Evolutionary conservation across 306 rosid species (phyloP).

Genomic region (Begonia loranthoides): DNA sequence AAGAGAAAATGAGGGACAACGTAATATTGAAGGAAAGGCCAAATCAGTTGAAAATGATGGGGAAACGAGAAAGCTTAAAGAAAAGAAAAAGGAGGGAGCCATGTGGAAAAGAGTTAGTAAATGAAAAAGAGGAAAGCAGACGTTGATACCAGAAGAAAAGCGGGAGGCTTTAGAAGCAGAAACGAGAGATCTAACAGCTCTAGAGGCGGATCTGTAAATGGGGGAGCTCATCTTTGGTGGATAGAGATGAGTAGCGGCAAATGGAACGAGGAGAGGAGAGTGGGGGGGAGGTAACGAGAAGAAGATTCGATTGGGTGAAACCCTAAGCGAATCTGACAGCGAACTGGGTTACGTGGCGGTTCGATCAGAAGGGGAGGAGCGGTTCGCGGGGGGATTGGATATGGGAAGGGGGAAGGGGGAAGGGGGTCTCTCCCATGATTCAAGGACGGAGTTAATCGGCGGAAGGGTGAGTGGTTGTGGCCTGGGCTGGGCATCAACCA

Average conservation of each 20-base stretch:
- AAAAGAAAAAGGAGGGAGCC: background rate
- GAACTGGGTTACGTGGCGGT: too few relatives aligned
- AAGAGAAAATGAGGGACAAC: background rate
- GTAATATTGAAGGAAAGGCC: too few relatives aligned
- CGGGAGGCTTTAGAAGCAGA: slow-evolving; percentile 54
- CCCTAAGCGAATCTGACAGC: too few relatives aligned
- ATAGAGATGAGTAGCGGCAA: background rate
- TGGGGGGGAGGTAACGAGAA: background rate
- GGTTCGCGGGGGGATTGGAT: too few relatives aligned
- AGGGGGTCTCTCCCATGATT: too few relatives aligned
- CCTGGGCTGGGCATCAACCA: too few relatives aligned
- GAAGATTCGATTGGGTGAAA: background rate
- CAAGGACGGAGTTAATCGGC: too few relatives aligned
- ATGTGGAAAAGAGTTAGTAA: background rate
- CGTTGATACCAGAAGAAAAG: slow-evolving; percentile 32
- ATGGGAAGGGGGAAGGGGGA: too few relatives aligned
- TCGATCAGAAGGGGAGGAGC: too few relatives aligned
- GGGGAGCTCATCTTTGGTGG: slow-evolving; percentile 39
- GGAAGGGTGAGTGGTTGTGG: too few relatives aligned
- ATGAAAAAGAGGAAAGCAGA: background rate
- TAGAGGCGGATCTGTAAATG: slow-evolving; percentile 54
- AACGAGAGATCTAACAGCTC: slow-evolving; percentile 58
- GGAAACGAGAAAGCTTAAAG: background rate
- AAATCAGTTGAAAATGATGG: too few relatives aligned
- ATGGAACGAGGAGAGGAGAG: background rate